Conservation (phyloP, 2,329 filamentous ascomycete genomes). For the Massarina eburnea region DNA sequence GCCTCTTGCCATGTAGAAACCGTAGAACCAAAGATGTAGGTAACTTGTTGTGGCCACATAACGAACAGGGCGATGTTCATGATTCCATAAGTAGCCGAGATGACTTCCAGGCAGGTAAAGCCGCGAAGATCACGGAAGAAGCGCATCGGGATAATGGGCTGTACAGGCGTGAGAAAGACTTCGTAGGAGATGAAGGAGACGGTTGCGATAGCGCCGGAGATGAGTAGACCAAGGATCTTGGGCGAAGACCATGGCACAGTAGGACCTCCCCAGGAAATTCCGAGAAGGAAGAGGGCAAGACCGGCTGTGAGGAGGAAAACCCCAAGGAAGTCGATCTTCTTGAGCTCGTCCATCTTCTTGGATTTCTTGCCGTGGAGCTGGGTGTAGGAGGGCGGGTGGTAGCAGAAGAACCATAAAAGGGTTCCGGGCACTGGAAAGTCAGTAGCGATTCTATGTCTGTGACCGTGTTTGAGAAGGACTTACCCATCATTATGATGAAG, state of each 20-base stretch:
- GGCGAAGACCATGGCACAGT: constrained; percentile 14
- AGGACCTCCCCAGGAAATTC: constrained; percentile 47
- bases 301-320: constrained; percentile 47
- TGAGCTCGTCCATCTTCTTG: constrained; percentile 21
- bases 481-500: constrained; percentile 43
- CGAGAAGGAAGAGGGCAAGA: constrained; percentile 46
- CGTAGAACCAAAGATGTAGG: too few relatives aligned
- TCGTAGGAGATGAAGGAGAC: constrained; percentile 18
- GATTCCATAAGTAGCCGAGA: constrained; percentile 25
- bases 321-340: constrained; percentile 47
- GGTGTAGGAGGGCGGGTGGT: constrained; percentile 47
- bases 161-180: constrained; percentile 21
- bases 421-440: constrained; percentile 37
- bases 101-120: constrained; percentile 29
- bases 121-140: constrained; percentile 34
- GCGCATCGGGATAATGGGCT: constrained; percentile 32
- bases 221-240: constrained; percentile 26
- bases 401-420: constrained; percentile 47
- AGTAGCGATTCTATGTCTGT: too few relatives aligned
- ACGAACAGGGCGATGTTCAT: constrained; percentile 30
- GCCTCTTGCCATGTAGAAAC: too few relatives aligned
- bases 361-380: constrained; percentile 39
- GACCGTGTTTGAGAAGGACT: too few relatives aligned
- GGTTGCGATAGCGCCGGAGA: constrained; percentile 20
- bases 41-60: too few relatives aligned